Base-by-base conservation (phyloP, 2,329 filamentous ascomycete genomes). In the Trichophyton schoenleinii region DNA sequence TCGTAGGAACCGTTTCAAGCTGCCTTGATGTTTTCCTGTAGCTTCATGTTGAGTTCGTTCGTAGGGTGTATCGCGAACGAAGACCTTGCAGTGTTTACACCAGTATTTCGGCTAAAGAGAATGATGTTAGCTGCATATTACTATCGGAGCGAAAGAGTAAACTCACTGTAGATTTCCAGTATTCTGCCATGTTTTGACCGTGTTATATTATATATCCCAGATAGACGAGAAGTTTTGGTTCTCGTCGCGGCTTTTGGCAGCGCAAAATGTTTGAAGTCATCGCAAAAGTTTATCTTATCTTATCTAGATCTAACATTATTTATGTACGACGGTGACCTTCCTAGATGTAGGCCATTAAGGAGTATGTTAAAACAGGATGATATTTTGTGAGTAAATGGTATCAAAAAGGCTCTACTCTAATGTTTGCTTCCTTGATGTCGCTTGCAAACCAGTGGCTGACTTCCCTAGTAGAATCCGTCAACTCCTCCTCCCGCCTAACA, bases 51-150 rank as follows among this genome's bases (percentile, higher is more conserved):
- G 92, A 66, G 85, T 81, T 68, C 87, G 87, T 73, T 96, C 91
- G 74, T 96, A 84, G 67, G 89, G 86, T 22, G 91, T 96, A 79
- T 99, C 94, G 75, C 89, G 88, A 58, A 99, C 88, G 75, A 86
- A 97, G 71, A 83, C 83, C 71, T 85, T 84, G 82, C 94, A 99
- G 79, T 96, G 89, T 75, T 97, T 97, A 83, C 94, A 99, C 91
- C 91, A 97, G 78, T 95, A 95, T 72, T 87, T 92, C 4, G 91
- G 91, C 73, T 85, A 61, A 57, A 53, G 5, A 25, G 15, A 31
- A 34, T 9, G 6, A 7, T 25, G 49, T 57, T 64, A 59, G 58
- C 15, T 41, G 34, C 1, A 28, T 7, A 22, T 6, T 25, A 8
- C 1, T 4, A 20, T 25, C 41, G 1, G 28, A 2, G 3, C 42